A percentile compares a stretch with the other conserved stretches of the same genome.
Evolutionary conservation across 768 basidiomycete species (phyloP).

Genomic region (Lactarius quietus): DNA sequence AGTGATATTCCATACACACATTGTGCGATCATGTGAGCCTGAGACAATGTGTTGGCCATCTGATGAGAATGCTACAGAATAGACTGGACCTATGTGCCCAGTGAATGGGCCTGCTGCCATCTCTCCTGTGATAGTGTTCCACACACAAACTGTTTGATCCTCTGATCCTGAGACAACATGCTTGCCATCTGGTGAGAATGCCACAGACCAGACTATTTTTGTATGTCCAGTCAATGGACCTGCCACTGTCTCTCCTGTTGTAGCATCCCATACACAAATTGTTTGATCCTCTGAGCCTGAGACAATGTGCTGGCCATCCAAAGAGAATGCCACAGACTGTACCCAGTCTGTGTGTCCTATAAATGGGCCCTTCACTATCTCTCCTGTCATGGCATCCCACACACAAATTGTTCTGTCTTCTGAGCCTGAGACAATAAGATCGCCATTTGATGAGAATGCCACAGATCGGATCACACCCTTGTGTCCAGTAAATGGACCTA

Average conservation of each 20-base stretch:
- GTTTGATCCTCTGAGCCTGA: background rate
- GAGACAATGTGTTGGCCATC: background rate
- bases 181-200: slow-evolving; percentile 14
- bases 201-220: background rate
- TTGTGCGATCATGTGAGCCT: background rate
- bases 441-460: background rate
- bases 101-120: background rate
- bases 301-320: slow-evolving; percentile 14
- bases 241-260: background rate
- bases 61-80: background rate
- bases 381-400: background rate
- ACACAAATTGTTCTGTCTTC: background rate
- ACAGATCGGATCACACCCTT: background rate
- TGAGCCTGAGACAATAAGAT: background rate
- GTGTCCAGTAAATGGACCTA: too few species aligned
- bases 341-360: background rate
- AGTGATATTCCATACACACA: background rate
- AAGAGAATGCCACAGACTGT: background rate
- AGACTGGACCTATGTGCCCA: background rate
- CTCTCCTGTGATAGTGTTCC: background rate
- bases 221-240: slow-evolving; percentile 1
- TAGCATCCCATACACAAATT: background rate
- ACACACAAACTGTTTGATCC: slow-evolving; percentile 6
- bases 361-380: background rate
- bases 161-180: slow-evolving; percentile 25